A percentile compares a stretch with the other conserved stretches of the same genome.
Evolutionary conservation across 768 basidiomycete genomes (phyloP).

Genomic region (Candolleomyces eurysporus): DNA sequence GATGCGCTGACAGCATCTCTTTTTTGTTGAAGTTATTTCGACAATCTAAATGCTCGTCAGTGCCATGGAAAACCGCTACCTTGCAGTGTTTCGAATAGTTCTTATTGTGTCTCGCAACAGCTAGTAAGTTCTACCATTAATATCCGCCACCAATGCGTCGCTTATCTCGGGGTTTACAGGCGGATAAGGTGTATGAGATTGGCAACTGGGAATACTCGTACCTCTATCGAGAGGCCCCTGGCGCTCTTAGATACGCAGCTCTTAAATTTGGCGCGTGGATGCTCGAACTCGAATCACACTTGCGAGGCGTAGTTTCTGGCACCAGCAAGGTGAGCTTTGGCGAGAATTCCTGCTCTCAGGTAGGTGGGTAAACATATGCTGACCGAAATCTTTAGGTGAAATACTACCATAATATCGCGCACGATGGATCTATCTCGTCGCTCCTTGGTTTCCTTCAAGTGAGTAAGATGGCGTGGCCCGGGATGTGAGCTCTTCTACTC

Average conservation of each 20-base stretch:
- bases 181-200: constrained; percentile 50
- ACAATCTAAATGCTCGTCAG: constrained; percentile 50
- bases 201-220: constrained; percentile 64
- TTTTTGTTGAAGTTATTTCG: constrained; percentile 40
- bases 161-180: no score
- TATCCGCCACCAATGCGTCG: no score
- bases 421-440: constrained; percentile 49
- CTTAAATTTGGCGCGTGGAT: constrained; percentile 47
- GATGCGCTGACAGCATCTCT: neutral
- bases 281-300: constrained; percentile 40
- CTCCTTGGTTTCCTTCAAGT: constrained; percentile 50
- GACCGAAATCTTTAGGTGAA: constrained; percentile 23
- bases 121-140: no score
- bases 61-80: constrained; percentile 47
- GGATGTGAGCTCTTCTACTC: constrained; percentile 33
- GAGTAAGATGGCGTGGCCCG: constrained; percentile 53
- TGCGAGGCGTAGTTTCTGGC: constrained; percentile 36
- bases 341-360: no score
- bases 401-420: constrained; percentile 47
- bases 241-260: constrained; percentile 40
- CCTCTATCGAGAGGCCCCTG: constrained; percentile 44
- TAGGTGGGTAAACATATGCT: neutral
- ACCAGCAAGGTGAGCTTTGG: constrained; percentile 28
- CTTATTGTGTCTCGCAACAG: constrained; percentile 41
- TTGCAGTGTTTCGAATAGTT: constrained; percentile 43